These are phyloP conservation scores for Coleophoma crateriformis DNA, from an alignment of 2,329 filamentous ascomycete species.

Conservation along the genomic window DNA sequence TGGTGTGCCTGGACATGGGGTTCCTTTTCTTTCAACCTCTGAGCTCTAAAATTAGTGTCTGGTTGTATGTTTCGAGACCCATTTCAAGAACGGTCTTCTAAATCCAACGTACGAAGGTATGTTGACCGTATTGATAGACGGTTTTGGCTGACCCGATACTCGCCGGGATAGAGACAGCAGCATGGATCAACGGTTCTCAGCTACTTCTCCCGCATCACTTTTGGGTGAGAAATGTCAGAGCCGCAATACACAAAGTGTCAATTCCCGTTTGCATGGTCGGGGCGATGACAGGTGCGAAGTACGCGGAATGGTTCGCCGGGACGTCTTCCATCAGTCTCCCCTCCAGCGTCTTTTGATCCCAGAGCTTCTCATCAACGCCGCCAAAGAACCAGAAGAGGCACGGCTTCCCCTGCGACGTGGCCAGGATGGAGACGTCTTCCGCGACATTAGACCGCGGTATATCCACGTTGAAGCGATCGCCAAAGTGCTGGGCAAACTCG, in stretches of 20 bases:
- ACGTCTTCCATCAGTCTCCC: conserved; percentile 36
- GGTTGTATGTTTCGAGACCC: too few relatives aligned
- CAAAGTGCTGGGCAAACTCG: background rate
- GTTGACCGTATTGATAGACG: background rate
- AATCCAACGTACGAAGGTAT: background rate
- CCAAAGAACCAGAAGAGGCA: conserved; percentile 51
- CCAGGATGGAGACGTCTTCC: conserved; percentile 35
- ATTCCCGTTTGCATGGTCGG: conserved; percentile 46
- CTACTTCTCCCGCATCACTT: background rate
- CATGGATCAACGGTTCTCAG: background rate
- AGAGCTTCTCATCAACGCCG: conserved; percentile 40
- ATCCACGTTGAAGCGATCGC: background rate
- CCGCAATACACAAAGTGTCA: conserved; percentile 41
- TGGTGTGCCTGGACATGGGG: too few relatives aligned
- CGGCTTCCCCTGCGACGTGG: conserved; percentile 37
- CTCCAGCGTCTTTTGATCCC: conserved; percentile 40
- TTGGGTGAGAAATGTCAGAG: conserved; percentile 35
- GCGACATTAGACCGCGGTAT: background rate
- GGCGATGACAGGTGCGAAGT: conserved; percentile 49
- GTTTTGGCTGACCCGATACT: background rate
- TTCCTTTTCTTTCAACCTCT: too few relatives aligned
- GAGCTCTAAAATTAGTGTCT: too few relatives aligned
- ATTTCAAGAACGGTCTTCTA: background rate
- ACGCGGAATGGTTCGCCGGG: conserved; percentile 49
- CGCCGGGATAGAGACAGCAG: background rate